These are phyloP conservation scores for Fusarium nurragi DNA, from an alignment of 2,329 filamentous ascomycete genomes.

Conservation along the genomic window DNA sequence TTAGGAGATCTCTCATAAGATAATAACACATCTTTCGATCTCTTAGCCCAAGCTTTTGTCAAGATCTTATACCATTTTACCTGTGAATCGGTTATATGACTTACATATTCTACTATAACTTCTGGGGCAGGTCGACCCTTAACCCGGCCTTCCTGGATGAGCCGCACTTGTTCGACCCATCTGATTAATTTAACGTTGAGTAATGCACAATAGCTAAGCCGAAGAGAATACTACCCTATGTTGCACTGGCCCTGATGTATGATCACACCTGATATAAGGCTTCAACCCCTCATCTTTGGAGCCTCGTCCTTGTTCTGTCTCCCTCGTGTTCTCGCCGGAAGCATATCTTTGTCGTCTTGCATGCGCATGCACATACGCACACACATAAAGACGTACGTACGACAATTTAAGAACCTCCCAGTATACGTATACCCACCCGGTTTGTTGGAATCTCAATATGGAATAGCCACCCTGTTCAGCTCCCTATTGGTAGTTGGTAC, in stretches of 20 bases:
- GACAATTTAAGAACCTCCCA: constrained; percentile 31
- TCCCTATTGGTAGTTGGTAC: constrained; percentile 23
- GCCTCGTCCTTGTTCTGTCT: constrained; percentile 17
- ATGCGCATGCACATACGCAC: constrained; percentile 12
- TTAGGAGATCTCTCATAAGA: constrained; percentile 11
- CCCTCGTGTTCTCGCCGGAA: constrained; percentile 29
- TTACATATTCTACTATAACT: neutral
- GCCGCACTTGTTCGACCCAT: constrained; percentile 28
- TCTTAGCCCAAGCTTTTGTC: neutral
- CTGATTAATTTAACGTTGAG: constrained; percentile 16
- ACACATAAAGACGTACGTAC: constrained; percentile 27
- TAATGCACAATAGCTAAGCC: constrained; percentile 5
- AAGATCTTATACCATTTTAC: neutral
- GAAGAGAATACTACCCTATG: constrained; percentile 2
- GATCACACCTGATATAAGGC: constrained; percentile 6
- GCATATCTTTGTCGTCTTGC: constrained; percentile 10
- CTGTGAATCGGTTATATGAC: neutral
- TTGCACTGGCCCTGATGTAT: neutral
- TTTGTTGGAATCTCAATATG: constrained; percentile 38
- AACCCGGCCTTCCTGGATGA: constrained; percentile 13
- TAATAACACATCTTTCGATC: neutral
- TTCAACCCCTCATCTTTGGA: neutral
- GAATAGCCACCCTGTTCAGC: constrained; percentile 36
- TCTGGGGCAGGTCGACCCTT: neutral
- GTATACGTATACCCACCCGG: constrained; percentile 37